These are phyloP conservation scores for Huntiella decipiens DNA, from an alignment of 2,329 filamentous ascomycete species.

Conservation along the genomic window DNA sequence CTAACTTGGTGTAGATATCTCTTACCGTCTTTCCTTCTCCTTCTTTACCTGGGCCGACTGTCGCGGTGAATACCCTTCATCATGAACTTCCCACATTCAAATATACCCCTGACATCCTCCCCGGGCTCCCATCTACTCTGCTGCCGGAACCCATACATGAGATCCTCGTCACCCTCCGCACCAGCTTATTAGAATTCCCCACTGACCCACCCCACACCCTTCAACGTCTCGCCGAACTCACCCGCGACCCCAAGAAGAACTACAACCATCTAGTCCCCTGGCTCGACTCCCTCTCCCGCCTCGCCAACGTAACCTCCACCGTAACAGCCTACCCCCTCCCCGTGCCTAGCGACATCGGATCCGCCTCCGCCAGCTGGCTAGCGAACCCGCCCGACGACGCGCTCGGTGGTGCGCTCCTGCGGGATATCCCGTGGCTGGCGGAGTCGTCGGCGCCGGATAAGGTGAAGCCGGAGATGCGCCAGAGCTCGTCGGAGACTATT, in stretches of 20 bases:
- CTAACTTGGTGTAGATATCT: conserved; percentile 1
- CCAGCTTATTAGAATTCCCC: conserved; percentile 49
- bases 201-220: conserved; percentile 74
- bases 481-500: conserved; percentile 61
- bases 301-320: conserved; percentile 74
- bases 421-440: conserved; percentile 76
- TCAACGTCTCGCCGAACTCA: conserved; percentile 75
- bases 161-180: conserved; percentile 41
- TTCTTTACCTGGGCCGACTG: conserved; percentile 6
- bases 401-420: conserved; percentile 74
- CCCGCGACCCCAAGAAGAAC: conserved; percentile 56
- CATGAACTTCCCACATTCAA: no score
- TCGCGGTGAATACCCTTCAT: background rate
- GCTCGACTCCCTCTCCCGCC: conserved; percentile 75
- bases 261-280: conserved; percentile 71
- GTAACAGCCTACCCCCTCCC: conserved; percentile 65
- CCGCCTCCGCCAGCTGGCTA: conserved; percentile 33
- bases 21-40: conserved; percentile 5
- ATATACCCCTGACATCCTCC: conserved; percentile 4
- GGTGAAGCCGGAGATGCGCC: conserved; percentile 34
- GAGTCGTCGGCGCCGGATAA: conserved; percentile 1
- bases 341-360: conserved; percentile 33
- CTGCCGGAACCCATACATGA: conserved; percentile 46
- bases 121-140: conserved; percentile 12
- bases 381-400: conserved; percentile 46